phyloP scores from a whole-genome alignment of 129 eudicot species.

The Cynara cardunculus region DNA sequence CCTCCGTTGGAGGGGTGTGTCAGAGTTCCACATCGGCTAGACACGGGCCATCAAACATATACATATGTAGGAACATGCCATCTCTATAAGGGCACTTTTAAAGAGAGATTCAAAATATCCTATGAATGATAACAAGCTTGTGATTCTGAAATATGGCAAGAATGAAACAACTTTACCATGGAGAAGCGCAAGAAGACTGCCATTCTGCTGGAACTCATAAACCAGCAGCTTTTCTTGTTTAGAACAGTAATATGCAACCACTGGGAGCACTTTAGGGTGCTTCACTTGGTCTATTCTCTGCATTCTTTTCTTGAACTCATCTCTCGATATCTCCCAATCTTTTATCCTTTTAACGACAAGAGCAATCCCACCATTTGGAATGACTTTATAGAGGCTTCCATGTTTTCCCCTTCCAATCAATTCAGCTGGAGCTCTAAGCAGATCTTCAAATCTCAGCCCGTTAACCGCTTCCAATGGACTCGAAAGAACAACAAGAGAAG shows the following conservation, averaged over 20 bases:
- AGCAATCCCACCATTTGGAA: slow-evolving; percentile 28
- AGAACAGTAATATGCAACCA: slow-evolving; percentile 69
- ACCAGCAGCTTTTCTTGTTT: slow-evolving; percentile 71
- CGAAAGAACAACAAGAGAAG: slow-evolving; percentile 46
- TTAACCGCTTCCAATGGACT: slow-evolving; percentile 46
- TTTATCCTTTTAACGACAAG: slow-evolving; percentile 71
- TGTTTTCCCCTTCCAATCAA: slow-evolving; percentile 63
- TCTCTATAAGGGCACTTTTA: not conserved
- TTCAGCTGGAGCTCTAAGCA: slow-evolving; percentile 71
- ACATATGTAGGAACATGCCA: not conserved
- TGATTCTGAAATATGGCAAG: not conserved
- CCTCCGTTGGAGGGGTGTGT: no score
- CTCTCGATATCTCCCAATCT: slow-evolving; percentile 61
- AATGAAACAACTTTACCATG: slow-evolving; percentile 48
- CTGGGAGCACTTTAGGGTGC: slow-evolving; percentile 55
- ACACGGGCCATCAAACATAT: no score
- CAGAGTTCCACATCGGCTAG: no score
- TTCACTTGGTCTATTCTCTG: slow-evolving; percentile 46
- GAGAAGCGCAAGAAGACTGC: slow-evolving; percentile 62
- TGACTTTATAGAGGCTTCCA: slow-evolving; percentile 74
- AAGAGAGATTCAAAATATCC: not conserved
- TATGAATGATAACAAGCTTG: not conserved
- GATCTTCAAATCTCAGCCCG: slow-evolving; percentile 67
- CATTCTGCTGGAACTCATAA: slow-evolving; percentile 65
- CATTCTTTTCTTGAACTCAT: slow-evolving; percentile 69